phyloP scores from a whole-genome alignment of 176 grass and related monocot species.

The Oryza meridionalis region DNA sequence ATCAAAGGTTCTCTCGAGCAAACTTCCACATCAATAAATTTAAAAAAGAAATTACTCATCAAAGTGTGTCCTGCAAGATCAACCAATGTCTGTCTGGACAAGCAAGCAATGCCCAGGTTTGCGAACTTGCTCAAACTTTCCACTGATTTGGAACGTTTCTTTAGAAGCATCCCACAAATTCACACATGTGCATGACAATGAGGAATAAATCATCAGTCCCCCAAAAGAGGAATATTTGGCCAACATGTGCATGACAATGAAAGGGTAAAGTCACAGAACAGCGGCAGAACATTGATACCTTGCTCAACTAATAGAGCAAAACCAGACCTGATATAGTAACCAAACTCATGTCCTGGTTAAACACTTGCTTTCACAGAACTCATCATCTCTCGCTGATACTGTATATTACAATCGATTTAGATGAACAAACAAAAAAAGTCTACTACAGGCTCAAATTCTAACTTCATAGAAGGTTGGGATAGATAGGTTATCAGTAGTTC shows the following conservation, averaged over 20 bases:
- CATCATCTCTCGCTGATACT: not conserved
- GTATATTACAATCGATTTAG: slow-evolving; percentile 22
- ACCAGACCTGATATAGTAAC: not conserved
- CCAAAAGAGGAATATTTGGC: not conserved
- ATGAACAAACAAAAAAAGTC: not conserved
- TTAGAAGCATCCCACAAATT: not conserved
- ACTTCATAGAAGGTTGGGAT: not conserved
- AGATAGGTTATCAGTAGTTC: not conserved
- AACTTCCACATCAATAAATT: not conserved
- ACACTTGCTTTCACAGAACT: not conserved
- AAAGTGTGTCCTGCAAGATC: no score
- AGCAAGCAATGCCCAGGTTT: not conserved
- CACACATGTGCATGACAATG: no score
- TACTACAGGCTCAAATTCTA: slow-evolving; percentile 5
- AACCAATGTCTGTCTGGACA: no score
- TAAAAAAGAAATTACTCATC: not conserved
- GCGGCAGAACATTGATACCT: not conserved
- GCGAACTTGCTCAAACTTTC: not conserved
- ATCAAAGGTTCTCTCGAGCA: not conserved
- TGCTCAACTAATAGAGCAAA: slow-evolving; percentile 9
- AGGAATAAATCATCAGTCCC: not conserved
- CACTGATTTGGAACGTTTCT: not conserved
- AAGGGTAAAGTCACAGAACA: not conserved
- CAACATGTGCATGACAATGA: not conserved
- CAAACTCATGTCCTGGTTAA: not conserved